Conservation (phyloP, 768 basidiomycete genomes). For the Tylopilus sp. region DNA sequence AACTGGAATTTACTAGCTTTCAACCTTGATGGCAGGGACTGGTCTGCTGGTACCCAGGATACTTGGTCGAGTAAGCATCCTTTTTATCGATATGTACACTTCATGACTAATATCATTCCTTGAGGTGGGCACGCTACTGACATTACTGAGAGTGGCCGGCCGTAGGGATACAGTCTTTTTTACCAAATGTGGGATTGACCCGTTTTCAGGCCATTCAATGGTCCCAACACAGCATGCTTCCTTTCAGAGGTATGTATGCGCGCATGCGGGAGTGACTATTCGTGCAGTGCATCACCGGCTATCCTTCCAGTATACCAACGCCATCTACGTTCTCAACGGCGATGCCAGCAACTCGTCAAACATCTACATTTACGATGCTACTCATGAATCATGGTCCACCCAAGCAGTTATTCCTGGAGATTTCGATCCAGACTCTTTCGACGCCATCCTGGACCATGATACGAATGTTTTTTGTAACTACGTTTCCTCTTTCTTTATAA, state of each 20-base stretch:
- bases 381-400: conserved; percentile 70
- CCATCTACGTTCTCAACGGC: conserved; percentile 80
- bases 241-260: conserved; percentile 54
- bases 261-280: neutral
- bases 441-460: conserved; percentile 87
- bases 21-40: conserved; percentile 80
- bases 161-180: conserved; percentile 47
- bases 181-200: neutral
- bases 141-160: conserved; percentile 71
- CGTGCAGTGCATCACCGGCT: neutral
- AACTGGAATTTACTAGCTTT: conserved; percentile 85
- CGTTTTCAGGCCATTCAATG: conserved; percentile 57
- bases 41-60: conserved; percentile 67
- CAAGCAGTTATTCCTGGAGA: conserved; percentile 53
- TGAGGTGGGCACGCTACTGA: conserved; percentile 46
- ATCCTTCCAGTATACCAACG: conserved; percentile 65
- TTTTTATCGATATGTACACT: neutral
- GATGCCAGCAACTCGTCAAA: conserved; percentile 65
- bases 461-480: conserved; percentile 80
- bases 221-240: conserved; percentile 63
- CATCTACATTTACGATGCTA: conserved; percentile 80
- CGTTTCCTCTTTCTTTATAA: neutral
- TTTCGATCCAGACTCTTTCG: conserved; percentile 63
- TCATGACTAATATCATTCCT: conserved; percentile 4
- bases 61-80: conserved; percentile 55